A percentile compares a stretch with the other conserved stretches of the same genome.
Conservation (phyloP, 1,284 basidiomycete species). For the Malassezia nana region DNA sequence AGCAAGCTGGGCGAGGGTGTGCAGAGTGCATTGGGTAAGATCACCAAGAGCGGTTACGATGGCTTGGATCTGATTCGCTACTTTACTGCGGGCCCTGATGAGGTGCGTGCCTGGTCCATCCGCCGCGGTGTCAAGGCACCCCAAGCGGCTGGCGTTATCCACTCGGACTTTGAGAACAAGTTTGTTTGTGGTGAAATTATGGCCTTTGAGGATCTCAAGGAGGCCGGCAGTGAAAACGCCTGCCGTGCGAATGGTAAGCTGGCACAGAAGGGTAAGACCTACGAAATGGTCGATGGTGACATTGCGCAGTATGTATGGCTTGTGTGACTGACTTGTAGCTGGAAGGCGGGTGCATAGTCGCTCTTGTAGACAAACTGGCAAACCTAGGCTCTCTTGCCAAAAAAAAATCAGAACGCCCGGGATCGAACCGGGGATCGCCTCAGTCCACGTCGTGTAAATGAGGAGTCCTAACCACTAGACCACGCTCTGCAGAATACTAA, state of each 20-base stretch:
- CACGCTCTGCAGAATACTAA: conserved; percentile 14
- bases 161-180: conserved; percentile 89
- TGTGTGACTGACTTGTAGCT: conserved; percentile 17
- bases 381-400: not conserved
- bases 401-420: conserved; percentile 22
- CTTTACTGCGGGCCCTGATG: conserved; percentile 91
- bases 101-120: conserved; percentile 95
- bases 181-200: conserved; percentile 99
- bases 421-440: conserved; percentile 23
- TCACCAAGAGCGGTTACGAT: conserved; percentile 46
- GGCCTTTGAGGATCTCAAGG: conserved; percentile 79
- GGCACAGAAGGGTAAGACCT: conserved; percentile 91
- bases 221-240: conserved; percentile 75
- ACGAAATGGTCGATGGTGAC: conserved; percentile 56
- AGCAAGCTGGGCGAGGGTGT: conserved; percentile 36
- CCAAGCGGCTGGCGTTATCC: conserved; percentile 95
- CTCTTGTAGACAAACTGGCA: not conserved
- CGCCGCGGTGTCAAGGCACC: conserved; percentile 86
- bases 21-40: conserved; percentile 41
- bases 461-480: conserved; percentile 22
- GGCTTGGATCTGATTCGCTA: conserved; percentile 43
- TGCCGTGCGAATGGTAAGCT: conserved; percentile 95
- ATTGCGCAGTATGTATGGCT: conserved; percentile 27
- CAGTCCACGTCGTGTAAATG: conserved; percentile 18
- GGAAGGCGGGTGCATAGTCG: conserved; percentile 23